Evolutionary conservation across 371 early-diverging fungal genomes (phyloP).

Genomic region (Nematocida minor): DNA sequence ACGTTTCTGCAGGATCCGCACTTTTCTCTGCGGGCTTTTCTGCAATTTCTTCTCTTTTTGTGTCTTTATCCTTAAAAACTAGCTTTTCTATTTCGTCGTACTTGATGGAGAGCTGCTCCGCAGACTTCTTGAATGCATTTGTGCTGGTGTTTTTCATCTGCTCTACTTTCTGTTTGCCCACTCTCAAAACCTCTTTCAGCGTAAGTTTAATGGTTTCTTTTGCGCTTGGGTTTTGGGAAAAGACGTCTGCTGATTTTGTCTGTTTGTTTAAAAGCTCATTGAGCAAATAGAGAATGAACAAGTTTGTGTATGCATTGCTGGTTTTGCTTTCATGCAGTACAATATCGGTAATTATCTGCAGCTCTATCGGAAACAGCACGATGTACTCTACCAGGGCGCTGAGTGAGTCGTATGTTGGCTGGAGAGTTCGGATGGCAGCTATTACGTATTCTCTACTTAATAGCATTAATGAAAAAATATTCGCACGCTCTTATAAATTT

Average conservation of each 20-base stretch:
- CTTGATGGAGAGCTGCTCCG: background rate
- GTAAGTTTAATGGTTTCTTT: background rate
- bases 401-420: constrained; percentile 47
- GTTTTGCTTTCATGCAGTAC: constrained; percentile 1
- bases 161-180: constrained; percentile 16
- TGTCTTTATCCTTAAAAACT: background rate
- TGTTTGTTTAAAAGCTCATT: constrained; percentile 23
- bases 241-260: background rate
- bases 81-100: constrained; percentile 29
- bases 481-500: too few relatives aligned
- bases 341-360: background rate
- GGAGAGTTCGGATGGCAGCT: constrained; percentile 1
- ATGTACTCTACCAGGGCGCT: constrained; percentile 30
- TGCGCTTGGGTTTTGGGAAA: background rate
- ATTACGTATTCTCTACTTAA: constrained; percentile 33
- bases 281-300: constrained; percentile 35
- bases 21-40: background rate
- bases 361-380: background rate
- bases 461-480: too few relatives aligned
- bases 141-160: background rate
- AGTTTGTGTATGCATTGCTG: constrained; percentile 24
- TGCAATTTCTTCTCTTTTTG: background rate
- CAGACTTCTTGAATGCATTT: background rate
- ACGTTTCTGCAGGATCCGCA: background rate
- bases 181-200: constrained; percentile 2